These are phyloP conservation scores for Simplicillium aogashimaense DNA, from an alignment of 2,329 filamentous ascomycete species.

Conservation along the genomic window DNA sequence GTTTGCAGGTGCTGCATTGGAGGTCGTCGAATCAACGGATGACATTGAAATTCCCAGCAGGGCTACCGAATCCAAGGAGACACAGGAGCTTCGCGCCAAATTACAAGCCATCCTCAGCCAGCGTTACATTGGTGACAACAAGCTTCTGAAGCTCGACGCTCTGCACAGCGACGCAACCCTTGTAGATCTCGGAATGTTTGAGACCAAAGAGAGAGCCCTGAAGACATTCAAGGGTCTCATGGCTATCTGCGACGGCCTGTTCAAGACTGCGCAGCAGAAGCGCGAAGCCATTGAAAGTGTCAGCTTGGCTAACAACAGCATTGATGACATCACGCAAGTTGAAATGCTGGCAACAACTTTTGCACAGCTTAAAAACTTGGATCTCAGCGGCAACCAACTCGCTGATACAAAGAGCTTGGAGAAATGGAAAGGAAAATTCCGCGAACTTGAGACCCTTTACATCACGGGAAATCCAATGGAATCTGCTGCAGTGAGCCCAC, in stretches of 20 bases:
- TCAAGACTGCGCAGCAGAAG: conserved; percentile 62
- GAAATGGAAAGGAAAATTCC: conserved; percentile 72
- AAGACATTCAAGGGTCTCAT: conserved; percentile 93
- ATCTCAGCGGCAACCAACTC: conserved; percentile 78
- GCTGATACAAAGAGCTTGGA: conserved; percentile 56
- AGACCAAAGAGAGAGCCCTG: conserved; percentile 56
- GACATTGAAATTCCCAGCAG: conserved; percentile 21
- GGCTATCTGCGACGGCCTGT: conserved; percentile 70
- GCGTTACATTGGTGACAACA: conserved; percentile 62
- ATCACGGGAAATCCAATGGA: conserved; percentile 69
- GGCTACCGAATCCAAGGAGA: conserved; percentile 37
- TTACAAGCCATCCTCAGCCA: conserved; percentile 62
- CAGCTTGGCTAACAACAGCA: conserved; percentile 69
- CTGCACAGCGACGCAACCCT: conserved; percentile 66
- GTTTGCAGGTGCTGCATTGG: conserved; percentile 57
- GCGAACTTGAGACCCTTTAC: conserved; percentile 67
- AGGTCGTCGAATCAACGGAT: conserved; percentile 41
- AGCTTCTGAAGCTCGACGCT: conserved; percentile 74
- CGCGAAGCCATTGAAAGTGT: conserved; percentile 73
- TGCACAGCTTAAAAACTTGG: conserved; percentile 78
- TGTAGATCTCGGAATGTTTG: conserved; percentile 65
- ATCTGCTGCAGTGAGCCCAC: conserved; percentile 46
- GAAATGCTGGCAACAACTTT: conserved; percentile 69
- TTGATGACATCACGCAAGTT: conserved; percentile 63
- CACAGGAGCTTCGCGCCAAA: conserved; percentile 55